These are phyloP conservation scores for Hypoxylon cercidicola DNA, from an alignment of 495 filamentous ascomycete genomes.

Conservation along the genomic window DNA sequence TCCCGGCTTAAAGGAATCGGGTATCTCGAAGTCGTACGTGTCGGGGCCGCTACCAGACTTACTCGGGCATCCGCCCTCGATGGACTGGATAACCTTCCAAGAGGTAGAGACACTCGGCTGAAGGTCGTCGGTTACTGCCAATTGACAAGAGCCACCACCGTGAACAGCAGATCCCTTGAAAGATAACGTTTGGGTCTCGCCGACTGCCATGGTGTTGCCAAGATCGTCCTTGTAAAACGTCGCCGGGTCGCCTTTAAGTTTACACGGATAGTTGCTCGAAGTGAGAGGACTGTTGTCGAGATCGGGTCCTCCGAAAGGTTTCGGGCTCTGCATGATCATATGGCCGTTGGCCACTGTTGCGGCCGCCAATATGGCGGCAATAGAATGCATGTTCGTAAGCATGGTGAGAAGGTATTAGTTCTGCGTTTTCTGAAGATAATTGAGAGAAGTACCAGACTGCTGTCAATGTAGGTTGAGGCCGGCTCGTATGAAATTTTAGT, in stretches of 20 bases:
- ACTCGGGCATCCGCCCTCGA: conserved; percentile 82
- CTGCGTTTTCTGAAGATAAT: background rate
- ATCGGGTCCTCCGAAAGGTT: conserved; percentile 68
- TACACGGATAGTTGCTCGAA: conserved; percentile 84
- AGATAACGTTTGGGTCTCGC: conserved; percentile 61
- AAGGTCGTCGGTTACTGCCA: conserved; percentile 81
- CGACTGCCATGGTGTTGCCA: conserved; percentile 63
- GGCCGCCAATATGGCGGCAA: conserved; percentile 34
- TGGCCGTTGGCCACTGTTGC: conserved; percentile 69
- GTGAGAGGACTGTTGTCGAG: conserved; percentile 65
- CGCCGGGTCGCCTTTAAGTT: conserved; percentile 52
- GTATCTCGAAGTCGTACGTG: conserved; percentile 67
- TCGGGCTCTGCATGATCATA: conserved; percentile 75
- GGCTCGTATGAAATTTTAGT: conserved; percentile 13
- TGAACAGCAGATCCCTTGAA: conserved; percentile 76
- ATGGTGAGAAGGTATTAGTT: conserved; percentile 6
- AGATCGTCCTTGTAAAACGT: conserved; percentile 55
- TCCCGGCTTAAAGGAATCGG: conserved; percentile 65
- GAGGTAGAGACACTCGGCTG: conserved; percentile 63
- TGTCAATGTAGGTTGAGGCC: conserved; percentile 19
- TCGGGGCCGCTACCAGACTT: conserved; percentile 54
- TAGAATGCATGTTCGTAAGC: background rate
- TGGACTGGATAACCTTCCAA: conserved; percentile 85
- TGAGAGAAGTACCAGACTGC: conserved; percentile 19
- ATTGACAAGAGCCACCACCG: conserved; percentile 87